Conservation (phyloP, 345 rosid genomes). For the Aethionema arabicum region DNA sequence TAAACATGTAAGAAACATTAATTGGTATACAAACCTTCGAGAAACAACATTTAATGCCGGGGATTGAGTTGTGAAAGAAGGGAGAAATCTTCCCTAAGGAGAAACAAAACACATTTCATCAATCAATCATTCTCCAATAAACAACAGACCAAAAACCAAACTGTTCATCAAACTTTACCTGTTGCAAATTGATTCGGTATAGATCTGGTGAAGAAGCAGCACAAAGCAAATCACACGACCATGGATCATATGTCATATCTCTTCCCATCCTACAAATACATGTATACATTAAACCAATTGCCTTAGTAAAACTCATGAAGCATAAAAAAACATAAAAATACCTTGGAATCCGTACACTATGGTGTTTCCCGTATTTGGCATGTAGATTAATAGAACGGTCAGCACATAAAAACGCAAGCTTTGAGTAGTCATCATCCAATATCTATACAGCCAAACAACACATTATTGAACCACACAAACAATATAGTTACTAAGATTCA, state of each 20-base stretch:
- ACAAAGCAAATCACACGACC: slow-evolving; percentile 98
- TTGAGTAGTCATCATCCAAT: slow-evolving; percentile 80
- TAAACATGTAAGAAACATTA: neutral
- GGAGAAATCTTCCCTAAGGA: slow-evolving; percentile 76
- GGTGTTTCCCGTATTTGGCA: slow-evolving; percentile 90
- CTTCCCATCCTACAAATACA: slow-evolving; percentile 80
- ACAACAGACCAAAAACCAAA: neutral
- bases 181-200: slow-evolving; percentile 91
- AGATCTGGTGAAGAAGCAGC: slow-evolving; percentile 97
- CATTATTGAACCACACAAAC: neutral
- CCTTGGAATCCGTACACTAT: slow-evolving; percentile 87
- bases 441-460: slow-evolving; percentile 44
- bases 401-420: slow-evolving; percentile 88
- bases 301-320: neutral
- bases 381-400: slow-evolving; percentile 87
- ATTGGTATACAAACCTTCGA: slow-evolving; percentile 59
- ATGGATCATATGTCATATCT: slow-evolving; percentile 73
- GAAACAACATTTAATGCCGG: slow-evolving; percentile 88
- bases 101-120: slow-evolving; percentile 10
- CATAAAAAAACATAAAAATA: slow-evolving; percentile 26
- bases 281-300: neutral
- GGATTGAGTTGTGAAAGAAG: slow-evolving; percentile 74
- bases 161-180: slow-evolving; percentile 44
- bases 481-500: slow-evolving; percentile 47
- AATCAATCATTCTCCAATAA: slow-evolving; percentile 23